Conservation (phyloP, 208 protist species). For the Phytomonas sp. region DNA sequence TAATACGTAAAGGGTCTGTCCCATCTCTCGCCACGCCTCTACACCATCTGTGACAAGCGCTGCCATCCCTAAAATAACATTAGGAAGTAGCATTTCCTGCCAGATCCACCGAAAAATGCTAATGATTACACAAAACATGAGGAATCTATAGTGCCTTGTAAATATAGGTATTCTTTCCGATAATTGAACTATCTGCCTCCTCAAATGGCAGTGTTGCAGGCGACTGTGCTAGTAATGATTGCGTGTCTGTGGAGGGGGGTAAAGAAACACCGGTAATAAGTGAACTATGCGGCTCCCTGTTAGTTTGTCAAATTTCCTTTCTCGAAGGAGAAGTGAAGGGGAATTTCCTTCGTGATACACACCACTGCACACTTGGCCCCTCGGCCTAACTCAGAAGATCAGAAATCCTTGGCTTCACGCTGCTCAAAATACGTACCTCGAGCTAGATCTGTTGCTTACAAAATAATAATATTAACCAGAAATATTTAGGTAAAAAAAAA, state of each 20-base stretch:
- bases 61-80: slow-evolving; percentile 33
- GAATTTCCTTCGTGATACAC: background rate
- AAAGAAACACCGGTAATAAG: background rate
- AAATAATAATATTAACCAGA: background rate
- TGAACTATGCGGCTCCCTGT: background rate
- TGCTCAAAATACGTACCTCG: background rate
- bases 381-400: background rate
- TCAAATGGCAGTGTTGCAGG: background rate
- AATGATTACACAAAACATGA: slow-evolving; percentile 22
- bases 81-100: slow-evolving; percentile 35
- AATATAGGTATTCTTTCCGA: background rate
- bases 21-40: slow-evolving; percentile 36
- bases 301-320: background rate
- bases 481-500: background rate
- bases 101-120: slow-evolving; percentile 32
- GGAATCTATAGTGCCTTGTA: background rate
- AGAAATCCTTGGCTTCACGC: background rate
- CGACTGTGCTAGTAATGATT: background rate
- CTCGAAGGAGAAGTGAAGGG: background rate
- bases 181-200: background rate
- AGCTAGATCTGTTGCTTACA: background rate
- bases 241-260: background rate
- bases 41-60: slow-evolving; percentile 47
- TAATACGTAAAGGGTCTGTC: slow-evolving; percentile 47
- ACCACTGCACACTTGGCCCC: background rate